A percentile compares a stretch with the other conserved stretches of the same genome.
Evolutionary conservation across 2,329 filamentous ascomycete species (phyloP).

Genomic region (Tetracladium maxilliforme): DNA sequence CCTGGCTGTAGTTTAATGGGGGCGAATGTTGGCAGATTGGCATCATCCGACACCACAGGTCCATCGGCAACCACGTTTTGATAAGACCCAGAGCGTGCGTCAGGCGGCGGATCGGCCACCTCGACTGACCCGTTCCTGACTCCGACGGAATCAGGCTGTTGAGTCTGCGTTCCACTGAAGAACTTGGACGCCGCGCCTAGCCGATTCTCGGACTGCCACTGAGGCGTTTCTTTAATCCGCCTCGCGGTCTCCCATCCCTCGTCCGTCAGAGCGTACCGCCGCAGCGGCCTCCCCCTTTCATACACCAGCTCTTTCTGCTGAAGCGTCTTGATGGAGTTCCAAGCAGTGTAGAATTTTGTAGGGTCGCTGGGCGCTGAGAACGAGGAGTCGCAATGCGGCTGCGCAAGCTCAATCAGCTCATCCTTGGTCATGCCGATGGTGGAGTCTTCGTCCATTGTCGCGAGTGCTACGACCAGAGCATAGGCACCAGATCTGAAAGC

Average conservation of each 20-base stretch:
- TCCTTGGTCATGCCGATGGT: conserved; percentile 47
- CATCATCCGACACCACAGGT: conserved; percentile 5
- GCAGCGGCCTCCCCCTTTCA: conserved; percentile 51
- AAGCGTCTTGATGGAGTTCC: conserved; percentile 71
- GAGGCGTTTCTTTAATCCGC: conserved; percentile 40
- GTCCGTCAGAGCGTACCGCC: conserved; percentile 58
- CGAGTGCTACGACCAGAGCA: conserved; percentile 53
- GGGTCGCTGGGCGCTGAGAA: conserved; percentile 54
- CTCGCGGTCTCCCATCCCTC: conserved; percentile 64
- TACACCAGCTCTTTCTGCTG: conserved; percentile 59
- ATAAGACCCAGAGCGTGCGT: no score
- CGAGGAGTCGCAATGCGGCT: conserved; percentile 58
- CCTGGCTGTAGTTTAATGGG: conserved; percentile 49
- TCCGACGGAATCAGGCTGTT: not conserved
- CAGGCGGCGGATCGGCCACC: not conserved
- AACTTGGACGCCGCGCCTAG: no score
- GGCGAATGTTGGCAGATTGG: conserved; percentile 22
- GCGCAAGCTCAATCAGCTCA: conserved; percentile 53
- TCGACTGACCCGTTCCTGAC: not conserved
- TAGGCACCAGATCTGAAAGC: conserved; percentile 60
- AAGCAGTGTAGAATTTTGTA: conserved; percentile 62
- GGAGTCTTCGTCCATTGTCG: conserved; percentile 38
- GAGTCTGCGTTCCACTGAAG: not conserved
- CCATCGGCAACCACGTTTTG: no score
- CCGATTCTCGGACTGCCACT: no score